Evolutionary conservation across 148 eudicot species (phyloP), one percentile per base, ranked within the genome.

Genomic region (Chenopodium suecicum): DNA sequence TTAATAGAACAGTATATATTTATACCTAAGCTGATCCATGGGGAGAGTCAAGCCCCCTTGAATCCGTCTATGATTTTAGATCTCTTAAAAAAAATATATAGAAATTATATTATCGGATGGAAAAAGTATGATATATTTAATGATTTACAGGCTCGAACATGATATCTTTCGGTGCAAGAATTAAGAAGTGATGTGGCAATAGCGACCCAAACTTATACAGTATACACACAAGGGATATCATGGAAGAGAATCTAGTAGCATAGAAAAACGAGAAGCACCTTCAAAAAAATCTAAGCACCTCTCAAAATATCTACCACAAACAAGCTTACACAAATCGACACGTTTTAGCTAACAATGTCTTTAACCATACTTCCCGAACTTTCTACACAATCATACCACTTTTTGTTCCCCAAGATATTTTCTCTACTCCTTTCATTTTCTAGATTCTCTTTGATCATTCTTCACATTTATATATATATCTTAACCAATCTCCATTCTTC

Each of bases 381-480:
- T 68, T 68, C 71, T 68, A 66, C 70, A 23, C 3, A 66, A n/a
- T 25, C 13, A 66, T 27, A 13, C 34, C 70, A 7, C 27, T 2
- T 10, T 27, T 68, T 68, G 31, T 29, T 9, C 13, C 32, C 31
- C 31, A 6, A 68, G 71, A 68, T 68, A 68, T 68, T 68, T 68
- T 68, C 41, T 65, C 6, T 8, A 29, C 16, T 3, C 25, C 34
- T 68, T 31, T 68, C 4, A 17, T 31, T 12, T 68, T 68, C 71
- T 68, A 31, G 71, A 68, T 31, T 68, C 41, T 68, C 31, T 68
- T 68, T 68, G 16, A 68, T 68, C 71, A 23, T 25, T 65, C 68
- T 16, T 8, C 1, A 11, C 25, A 34, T 27, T 7, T 11, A 29
- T 14, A 68, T 14, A 68, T 68, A 65, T 68, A 68, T 12, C 29